phyloP scores from a whole-genome alignment of 2,329 filamentous ascomycete species.

The Chaetomiaceae sp. region DNA sequence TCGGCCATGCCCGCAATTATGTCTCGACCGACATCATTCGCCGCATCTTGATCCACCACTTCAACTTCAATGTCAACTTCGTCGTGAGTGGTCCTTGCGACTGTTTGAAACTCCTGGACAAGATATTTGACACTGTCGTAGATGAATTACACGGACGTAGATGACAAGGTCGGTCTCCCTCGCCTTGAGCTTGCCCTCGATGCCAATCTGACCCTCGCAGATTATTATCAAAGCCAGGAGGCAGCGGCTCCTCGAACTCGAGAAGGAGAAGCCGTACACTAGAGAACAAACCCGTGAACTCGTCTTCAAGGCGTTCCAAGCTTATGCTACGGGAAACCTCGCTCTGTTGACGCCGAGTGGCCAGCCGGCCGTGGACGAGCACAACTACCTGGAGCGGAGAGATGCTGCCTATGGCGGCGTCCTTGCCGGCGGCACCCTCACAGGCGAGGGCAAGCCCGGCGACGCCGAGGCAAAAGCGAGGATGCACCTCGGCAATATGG shows the following conservation, averaged over 20 bases:
- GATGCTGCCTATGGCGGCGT: slow-evolving; percentile 52
- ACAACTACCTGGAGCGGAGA: slow-evolving; percentile 47
- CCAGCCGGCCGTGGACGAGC: slow-evolving; percentile 39
- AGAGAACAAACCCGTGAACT: slow-evolving; percentile 44
- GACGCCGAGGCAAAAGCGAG: slow-evolving; percentile 84
- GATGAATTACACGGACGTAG: slow-evolving; percentile 85
- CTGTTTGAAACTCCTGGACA: neutral
- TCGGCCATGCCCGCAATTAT: slow-evolving; percentile 82
- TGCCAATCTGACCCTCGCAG: slow-evolving; percentile 30
- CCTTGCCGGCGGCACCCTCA: slow-evolving; percentile 51
- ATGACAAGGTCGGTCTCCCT: slow-evolving; percentile 26
- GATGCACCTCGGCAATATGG: slow-evolving; percentile 73
- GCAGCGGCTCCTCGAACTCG: slow-evolving; percentile 74
- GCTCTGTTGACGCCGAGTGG: slow-evolving; percentile 43
- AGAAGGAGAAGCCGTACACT: slow-evolving; percentile 63
- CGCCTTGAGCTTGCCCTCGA: neutral
- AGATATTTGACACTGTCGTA: neutral
- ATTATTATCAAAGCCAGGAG: slow-evolving; percentile 64
- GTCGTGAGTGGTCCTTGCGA: slow-evolving; percentile 40
- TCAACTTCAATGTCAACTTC: slow-evolving; percentile 76
- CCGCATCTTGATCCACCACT: slow-evolving; percentile 77
- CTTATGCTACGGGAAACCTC: slow-evolving; percentile 53
- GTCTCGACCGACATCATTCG: slow-evolving; percentile 85
- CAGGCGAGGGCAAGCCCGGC: slow-evolving; percentile 57
- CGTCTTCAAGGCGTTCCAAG: slow-evolving; percentile 49